Evolutionary conservation across 768 basidiomycete species (phyloP), one percentile per base, ranked within the genome.

Genomic region (Clitopilus hobsonii): DNA sequence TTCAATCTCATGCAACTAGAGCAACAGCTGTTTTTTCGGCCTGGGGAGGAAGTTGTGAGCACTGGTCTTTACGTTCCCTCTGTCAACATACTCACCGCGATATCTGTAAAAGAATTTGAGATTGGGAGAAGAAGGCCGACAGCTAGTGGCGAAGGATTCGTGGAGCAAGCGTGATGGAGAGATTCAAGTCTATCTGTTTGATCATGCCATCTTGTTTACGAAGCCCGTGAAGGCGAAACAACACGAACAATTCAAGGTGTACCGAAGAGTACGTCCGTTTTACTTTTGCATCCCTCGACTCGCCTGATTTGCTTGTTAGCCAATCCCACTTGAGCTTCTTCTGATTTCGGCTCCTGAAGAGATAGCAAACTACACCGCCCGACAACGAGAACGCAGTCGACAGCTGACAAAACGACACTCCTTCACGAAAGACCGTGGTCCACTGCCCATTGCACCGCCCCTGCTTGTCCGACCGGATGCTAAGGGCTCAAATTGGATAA

Each of bases 1-100:
- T 98, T 98, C 75, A 97, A 97, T 68, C 76, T 99, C 53, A 75
- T 92, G 52, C 96, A 99, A 71, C 78, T 99, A 30, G 93, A 97
- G 63, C 86, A 89, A 65, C 94, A 98, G 72, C 74, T 99, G 36
- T 74, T 89, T 30, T 98, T 94, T 72, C 83, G 89, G 56, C 91
- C 87, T 6, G 92, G 91, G 49, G 96, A 98, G 66, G 80, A 88
- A 69, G 91, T 95, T 68, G 93, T 94, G 58, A 45, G 41, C 18
- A 11, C n/a, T 18, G 22, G 41, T 65, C 89, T 77, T 24, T 52
- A 24, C 55, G 23, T 47, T 52, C 53, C 16, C 32, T 32, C 11
- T 20, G 41, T 45, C 41, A 20, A 45, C 11, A 20, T 45, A 3
- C 41, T 45, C 5, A 45, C 22, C 11, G 8, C 22, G 41, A 3